phyloP scores from a whole-genome alignment of 139 green algal species.

The Ettlia oleoabundans region DNA sequence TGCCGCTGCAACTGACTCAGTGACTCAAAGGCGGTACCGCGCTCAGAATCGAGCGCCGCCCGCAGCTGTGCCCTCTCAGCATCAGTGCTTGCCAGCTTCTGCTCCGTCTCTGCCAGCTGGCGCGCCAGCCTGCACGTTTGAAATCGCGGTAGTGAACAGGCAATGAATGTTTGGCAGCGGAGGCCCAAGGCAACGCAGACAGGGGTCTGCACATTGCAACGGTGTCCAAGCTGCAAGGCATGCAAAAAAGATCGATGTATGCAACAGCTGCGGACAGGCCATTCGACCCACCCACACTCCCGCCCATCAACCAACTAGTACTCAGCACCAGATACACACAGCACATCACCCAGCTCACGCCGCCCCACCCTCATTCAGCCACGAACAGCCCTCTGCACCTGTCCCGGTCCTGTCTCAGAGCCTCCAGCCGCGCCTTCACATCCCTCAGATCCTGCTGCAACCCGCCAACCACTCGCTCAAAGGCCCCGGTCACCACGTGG shows the following conservation, averaged over 20 bases:
- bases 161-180: too few relatives aligned
- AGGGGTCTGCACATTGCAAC: too few relatives aligned
- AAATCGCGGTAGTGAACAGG: too few relatives aligned
- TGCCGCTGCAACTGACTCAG: slow-evolving; percentile 55
- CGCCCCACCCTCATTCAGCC: too few relatives aligned
- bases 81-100: not conserved
- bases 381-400: not conserved
- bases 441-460: slow-evolving; percentile 7
- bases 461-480: slow-evolving; percentile 34
- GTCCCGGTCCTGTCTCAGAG: not conserved
- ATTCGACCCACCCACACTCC: too few relatives aligned
- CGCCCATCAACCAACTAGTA: too few relatives aligned
- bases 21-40: slow-evolving; percentile 23
- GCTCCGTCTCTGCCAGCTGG: slow-evolving; percentile 7
- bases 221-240: too few relatives aligned
- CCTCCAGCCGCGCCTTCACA: slow-evolving; percentile 21
- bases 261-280: too few relatives aligned
- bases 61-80: slow-evolving; percentile 15
- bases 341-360: too few relatives aligned
- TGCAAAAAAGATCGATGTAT: too few relatives aligned
- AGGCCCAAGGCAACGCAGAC: too few relatives aligned
- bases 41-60: slow-evolving; percentile 29
- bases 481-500: slow-evolving; percentile 51
- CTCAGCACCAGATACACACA: too few relatives aligned
- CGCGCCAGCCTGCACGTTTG: not conserved